phyloP scores from a whole-genome alignment of 768 basidiomycete genomes.

The Cystoderma amianthinum region DNA sequence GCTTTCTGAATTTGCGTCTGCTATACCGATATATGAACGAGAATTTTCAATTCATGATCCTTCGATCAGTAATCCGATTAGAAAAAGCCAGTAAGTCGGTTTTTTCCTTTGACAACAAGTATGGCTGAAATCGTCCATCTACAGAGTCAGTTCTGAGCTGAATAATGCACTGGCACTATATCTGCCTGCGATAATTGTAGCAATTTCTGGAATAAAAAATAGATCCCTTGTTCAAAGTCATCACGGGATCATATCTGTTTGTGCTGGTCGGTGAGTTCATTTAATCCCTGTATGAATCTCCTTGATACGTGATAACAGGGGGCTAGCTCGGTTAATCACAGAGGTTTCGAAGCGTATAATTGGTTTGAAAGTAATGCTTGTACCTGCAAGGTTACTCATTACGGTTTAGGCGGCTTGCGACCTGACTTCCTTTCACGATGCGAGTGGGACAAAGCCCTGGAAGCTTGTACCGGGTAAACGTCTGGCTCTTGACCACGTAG shows the following conservation, averaged over 20 bases:
- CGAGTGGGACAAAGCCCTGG: slow-evolving; percentile 42
- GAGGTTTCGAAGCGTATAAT: slow-evolving; percentile 50
- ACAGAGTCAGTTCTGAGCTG: slow-evolving; percentile 39
- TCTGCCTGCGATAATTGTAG: slow-evolving; percentile 35
- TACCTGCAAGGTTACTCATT: neutral
- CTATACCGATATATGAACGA: slow-evolving; percentile 39
- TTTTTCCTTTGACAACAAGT: neutral
- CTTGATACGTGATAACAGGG: slow-evolving; percentile 21
- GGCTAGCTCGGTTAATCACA: slow-evolving; percentile 40
- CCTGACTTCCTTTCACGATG: slow-evolving; percentile 66
- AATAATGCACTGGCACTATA: slow-evolving; percentile 42
- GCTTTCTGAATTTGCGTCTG: slow-evolving; percentile 27
- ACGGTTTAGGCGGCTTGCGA: slow-evolving; percentile 38
- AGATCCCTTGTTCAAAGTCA: slow-evolving; percentile 46
- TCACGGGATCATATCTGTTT: slow-evolving; percentile 49
- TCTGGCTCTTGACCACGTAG: neutral
- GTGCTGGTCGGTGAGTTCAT: slow-evolving; percentile 26
- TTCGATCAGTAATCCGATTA: slow-evolving; percentile 44
- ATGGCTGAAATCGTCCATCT: neutral
- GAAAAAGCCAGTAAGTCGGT: slow-evolving; percentile 39
- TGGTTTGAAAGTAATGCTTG: slow-evolving; percentile 26
- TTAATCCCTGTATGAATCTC: slow-evolving; percentile 1
- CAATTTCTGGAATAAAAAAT: slow-evolving; percentile 26
- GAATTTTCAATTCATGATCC: slow-evolving; percentile 43
- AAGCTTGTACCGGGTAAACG: slow-evolving; percentile 50